Conservation (phyloP, 2,329 filamentous ascomycete genomes). For the Neobulgaria alba region DNA sequence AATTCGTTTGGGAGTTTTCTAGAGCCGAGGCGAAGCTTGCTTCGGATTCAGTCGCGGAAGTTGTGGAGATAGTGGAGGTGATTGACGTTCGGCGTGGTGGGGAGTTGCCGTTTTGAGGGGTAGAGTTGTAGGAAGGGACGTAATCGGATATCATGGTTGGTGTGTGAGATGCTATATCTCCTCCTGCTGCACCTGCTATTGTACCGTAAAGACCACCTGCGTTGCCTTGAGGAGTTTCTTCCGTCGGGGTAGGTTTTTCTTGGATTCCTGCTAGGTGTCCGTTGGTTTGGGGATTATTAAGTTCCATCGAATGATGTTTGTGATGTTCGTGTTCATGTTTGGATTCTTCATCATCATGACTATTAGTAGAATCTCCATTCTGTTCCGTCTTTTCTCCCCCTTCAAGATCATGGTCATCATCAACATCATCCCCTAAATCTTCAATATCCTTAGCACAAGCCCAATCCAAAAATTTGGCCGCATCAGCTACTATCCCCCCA, state of each 20-base stretch:
- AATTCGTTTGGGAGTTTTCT: conserved; percentile 26
- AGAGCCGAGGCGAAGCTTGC: conserved; percentile 41
- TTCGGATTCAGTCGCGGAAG: too few relatives aligned
- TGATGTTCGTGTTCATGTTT: conserved; percentile 11
- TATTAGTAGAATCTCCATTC: conserved; percentile 11
- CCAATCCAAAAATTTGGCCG: conserved; percentile 63
- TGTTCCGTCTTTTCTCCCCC: too few relatives aligned
- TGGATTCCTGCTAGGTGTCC: conserved; percentile 23
- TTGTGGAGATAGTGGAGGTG: too few relatives aligned
- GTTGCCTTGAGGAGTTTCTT: conserved; percentile 9
- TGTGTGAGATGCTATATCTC: conserved; percentile 34
- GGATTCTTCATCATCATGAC: too few relatives aligned
- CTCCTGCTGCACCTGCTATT: conserved; percentile 44
- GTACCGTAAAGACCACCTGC: conserved; percentile 44
- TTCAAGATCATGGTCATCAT: conserved; percentile 8
- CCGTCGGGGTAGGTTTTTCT: conserved; percentile 8
- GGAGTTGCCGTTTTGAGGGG: too few relatives aligned
- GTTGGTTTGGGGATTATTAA: conserved; percentile 27
- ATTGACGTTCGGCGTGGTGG: conserved; percentile 18
- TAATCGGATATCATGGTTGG: conserved; percentile 20
- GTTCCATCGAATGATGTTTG: conserved; percentile 22
- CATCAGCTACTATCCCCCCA: conserved; percentile 54
- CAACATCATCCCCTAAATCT: conserved; percentile 21
- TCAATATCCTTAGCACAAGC: conserved; percentile 38
- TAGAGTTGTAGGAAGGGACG: too few relatives aligned